phyloP scores from a whole-genome alignment of 129 eudicot species.

The Ambrosia artemisiifolia region DNA sequence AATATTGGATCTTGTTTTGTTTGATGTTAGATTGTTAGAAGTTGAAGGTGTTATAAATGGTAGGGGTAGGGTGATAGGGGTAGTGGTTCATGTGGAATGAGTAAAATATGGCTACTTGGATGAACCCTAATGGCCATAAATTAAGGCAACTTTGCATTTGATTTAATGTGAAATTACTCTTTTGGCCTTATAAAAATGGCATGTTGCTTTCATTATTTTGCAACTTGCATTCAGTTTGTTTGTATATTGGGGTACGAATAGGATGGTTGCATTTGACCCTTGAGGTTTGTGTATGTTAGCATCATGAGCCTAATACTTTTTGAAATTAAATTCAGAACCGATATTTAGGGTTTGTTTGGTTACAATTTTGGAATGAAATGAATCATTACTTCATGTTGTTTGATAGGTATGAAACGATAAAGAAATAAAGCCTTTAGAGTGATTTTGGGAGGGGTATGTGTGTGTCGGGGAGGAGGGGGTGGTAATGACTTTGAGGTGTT shows the following conservation, averaged over 20 bases:
- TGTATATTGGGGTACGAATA: background rate
- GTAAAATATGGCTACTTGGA: slow-evolving; percentile 35
- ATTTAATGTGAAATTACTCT: slow-evolving; percentile 2
- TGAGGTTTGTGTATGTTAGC: background rate
- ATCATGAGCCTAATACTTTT: background rate
- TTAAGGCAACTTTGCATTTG: background rate
- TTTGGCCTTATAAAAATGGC: slow-evolving; percentile 14
- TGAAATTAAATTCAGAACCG: background rate
- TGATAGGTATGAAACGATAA: too few species aligned
- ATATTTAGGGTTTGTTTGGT: too few species aligned
- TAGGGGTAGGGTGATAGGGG: slow-evolving; percentile 14
- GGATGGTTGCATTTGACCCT: background rate
- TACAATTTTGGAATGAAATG: too few species aligned
- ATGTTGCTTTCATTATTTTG: slow-evolving; percentile 13
- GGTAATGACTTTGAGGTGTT: too few species aligned
- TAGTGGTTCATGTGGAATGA: slow-evolving; percentile 22
- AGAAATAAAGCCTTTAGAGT: too few species aligned
- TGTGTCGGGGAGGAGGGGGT: too few species aligned
- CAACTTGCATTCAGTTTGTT: slow-evolving; percentile 14
- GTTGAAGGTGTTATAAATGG: slow-evolving; percentile 14
- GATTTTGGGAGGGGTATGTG: too few species aligned
- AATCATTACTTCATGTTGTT: too few species aligned
- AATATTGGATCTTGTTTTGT: slow-evolving; percentile 9
- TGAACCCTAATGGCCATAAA: slow-evolving; percentile 25
- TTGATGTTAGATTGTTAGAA: background rate